Percentiles rank a stretch among this genome's conserved stretches.
These are phyloP conservation scores for Scenedesmus sp. DNA, from an alignment of 163 green algal genomes.

Conservation along the genomic window DNA sequence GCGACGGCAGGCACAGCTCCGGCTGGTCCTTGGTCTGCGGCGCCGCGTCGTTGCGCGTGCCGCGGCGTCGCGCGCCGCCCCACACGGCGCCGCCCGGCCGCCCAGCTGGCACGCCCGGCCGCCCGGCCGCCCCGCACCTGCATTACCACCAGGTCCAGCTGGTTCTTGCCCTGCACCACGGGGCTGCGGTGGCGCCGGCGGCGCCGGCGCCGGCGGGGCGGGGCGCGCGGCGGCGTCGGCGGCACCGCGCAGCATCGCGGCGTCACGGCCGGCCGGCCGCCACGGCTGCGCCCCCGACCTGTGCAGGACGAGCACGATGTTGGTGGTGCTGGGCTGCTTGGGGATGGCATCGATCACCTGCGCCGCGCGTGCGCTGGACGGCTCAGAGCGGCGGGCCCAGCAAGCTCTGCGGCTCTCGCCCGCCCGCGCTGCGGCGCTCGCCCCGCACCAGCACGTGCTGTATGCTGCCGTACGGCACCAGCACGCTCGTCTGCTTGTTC, in stretches of 20 bases:
- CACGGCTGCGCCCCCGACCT: background rate
- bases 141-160: constrained; percentile 27
- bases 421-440: too few relatives aligned
- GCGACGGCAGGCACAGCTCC: constrained; percentile 24
- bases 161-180: constrained; percentile 32
- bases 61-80: too few relatives aligned
- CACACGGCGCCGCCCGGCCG: too few relatives aligned
- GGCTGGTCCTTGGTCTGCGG: constrained; percentile 39
- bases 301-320: constrained; percentile 33
- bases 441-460: constrained; percentile 40
- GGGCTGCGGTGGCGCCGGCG: constrained; percentile 11
- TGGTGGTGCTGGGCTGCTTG: constrained; percentile 34
- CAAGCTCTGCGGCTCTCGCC: too few relatives aligned
- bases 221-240: too few relatives aligned
- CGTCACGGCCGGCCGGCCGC: background rate
- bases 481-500: constrained; percentile 29
- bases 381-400: background rate
- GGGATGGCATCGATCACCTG: constrained; percentile 41
- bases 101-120: too few relatives aligned
- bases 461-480: constrained; percentile 26
- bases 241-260: background rate
- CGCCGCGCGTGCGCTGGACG: too few relatives aligned
- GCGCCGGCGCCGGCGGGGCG: too few relatives aligned
- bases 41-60: background rate
- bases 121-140: constrained; percentile 10